These are phyloP conservation scores for Viola pubescens DNA, from an alignment of 441 rosid species.

Conservation along the genomic window DNA sequence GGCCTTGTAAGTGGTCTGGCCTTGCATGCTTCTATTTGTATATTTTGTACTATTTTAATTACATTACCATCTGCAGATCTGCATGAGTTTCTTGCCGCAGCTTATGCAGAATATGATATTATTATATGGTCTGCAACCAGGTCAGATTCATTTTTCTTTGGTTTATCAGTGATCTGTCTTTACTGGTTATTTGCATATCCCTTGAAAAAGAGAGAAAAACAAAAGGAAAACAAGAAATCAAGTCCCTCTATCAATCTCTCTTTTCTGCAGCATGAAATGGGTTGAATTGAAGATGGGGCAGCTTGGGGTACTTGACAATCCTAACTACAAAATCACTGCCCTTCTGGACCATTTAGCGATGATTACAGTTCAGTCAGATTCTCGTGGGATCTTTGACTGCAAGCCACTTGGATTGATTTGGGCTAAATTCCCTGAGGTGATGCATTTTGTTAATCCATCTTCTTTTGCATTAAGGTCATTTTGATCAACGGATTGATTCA, in stretches of 20 bases:
- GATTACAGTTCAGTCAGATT: slow-evolving; percentile 90
- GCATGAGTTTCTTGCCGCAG: slow-evolving; percentile 94
- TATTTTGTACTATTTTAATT: neutral
- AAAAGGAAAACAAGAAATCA: neutral
- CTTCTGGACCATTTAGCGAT: slow-evolving; percentile 88
- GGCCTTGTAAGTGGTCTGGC: slow-evolving; percentile 52
- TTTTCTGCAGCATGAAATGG: slow-evolving; percentile 82
- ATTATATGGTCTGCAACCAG: slow-evolving; percentile 98
- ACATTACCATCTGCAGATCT: slow-evolving; percentile 50
- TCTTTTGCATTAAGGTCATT: neutral
- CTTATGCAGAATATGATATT: slow-evolving; percentile 81
- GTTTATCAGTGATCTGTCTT: neutral
- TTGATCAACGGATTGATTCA: no score
- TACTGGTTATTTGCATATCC: neutral
- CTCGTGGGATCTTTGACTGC: slow-evolving; percentile 83
- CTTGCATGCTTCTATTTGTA: no score
- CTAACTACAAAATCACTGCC: slow-evolving; percentile 87
- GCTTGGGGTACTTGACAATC: slow-evolving; percentile 77
- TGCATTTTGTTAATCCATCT: neutral
- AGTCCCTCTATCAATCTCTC: neutral
- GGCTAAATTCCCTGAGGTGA: slow-evolving; percentile 85
- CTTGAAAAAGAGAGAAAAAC: neutral
- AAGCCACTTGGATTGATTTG: slow-evolving; percentile 91
- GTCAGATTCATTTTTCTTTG: slow-evolving; percentile 27
- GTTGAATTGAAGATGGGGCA: slow-evolving; percentile 96